These are phyloP conservation scores for Aegilops speltoides DNA, from an alignment of 176 grass and related monocot genomes.

Conservation along the genomic window DNA sequence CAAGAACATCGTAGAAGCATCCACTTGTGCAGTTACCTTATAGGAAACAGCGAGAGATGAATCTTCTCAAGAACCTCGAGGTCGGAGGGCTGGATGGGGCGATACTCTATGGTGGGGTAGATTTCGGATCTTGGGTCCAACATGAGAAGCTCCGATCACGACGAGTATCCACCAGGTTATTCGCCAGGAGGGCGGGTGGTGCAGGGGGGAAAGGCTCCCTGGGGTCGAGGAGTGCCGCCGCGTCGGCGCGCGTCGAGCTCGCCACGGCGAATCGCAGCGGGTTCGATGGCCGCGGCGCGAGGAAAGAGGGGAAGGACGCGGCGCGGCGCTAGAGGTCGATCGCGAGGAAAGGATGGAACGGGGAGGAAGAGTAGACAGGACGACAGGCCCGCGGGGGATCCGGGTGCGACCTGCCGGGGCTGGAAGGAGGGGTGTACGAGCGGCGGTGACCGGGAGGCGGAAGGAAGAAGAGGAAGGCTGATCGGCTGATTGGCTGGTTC, in stretches of 20 bases:
- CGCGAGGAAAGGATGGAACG: background rate
- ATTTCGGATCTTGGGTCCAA: constrained; percentile 75
- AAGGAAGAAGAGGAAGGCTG: constrained; percentile 20
- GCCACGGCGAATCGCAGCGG: constrained; percentile 25
- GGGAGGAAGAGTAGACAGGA: background rate
- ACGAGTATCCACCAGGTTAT: constrained; percentile 16
- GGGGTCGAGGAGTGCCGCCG: background rate
- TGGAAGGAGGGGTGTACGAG: constrained; percentile 1
- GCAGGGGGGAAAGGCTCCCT: background rate
- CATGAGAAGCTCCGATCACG: constrained; percentile 72
- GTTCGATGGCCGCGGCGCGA: constrained; percentile 12
- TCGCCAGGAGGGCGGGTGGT: background rate
- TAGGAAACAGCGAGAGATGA: constrained; percentile 85
- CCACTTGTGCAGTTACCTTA: constrained; percentile 49
- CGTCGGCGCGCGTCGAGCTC: constrained; percentile 2
- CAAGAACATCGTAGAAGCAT: constrained; percentile 23
- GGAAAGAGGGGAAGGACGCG: background rate
- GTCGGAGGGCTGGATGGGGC: constrained; percentile 87
- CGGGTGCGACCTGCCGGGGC: background rate
- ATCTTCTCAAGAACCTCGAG: constrained; percentile 88
- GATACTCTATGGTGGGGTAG: constrained; percentile 74
- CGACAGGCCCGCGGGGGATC: background rate
- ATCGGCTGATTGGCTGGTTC: constrained; percentile 34
- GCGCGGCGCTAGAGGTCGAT: background rate
- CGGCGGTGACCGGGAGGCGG: constrained; percentile 31